A percentile compares a stretch with the other conserved stretches of the same genome.
These are phyloP conservation scores for Hyaloperonospora arabidopsidis DNA, from an alignment of 352 stramenopile species.

Conservation along the genomic window DNA sequence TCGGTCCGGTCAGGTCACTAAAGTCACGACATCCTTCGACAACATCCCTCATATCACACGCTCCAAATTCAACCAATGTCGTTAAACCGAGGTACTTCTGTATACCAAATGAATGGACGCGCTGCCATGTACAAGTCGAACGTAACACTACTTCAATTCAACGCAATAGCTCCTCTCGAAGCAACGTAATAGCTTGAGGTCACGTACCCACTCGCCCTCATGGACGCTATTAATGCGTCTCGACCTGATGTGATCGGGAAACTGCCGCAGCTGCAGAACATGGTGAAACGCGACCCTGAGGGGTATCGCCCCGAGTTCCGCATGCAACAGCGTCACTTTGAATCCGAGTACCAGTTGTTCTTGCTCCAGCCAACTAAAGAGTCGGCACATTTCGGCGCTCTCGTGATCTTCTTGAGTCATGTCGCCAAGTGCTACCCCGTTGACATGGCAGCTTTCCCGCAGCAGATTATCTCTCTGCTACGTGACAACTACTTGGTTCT, in stretches of 20 bases:
- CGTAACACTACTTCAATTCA: no score
- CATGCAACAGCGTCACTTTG: conserved; percentile 93
- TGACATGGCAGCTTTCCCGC: conserved; percentile 81
- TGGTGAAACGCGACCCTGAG: conserved; percentile 95
- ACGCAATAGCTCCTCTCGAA: no score
- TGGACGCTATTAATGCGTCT: conserved; percentile 66
- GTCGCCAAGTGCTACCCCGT: conserved; percentile 84
- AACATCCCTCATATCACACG: no score
- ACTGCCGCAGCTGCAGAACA: conserved; percentile 96
- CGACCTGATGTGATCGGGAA: conserved; percentile 84
- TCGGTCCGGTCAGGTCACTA: no score
- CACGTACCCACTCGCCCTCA: no score
- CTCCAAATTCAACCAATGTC: no score
- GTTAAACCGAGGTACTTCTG: no score
- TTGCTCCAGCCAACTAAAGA: conserved; percentile 88
- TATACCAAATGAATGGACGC: no score
- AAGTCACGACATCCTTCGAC: no score
- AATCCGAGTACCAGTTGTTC: conserved; percentile 94
- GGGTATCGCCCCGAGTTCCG: conserved; percentile 97
- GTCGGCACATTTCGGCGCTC: conserved; percentile 89
- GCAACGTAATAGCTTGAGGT: no score
- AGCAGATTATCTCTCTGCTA: conserved; percentile 90
- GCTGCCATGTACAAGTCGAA: no score
- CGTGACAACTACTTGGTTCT: conserved; percentile 86
- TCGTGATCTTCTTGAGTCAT: conserved; percentile 96